phyloP scores from a whole-genome alignment of 2,329 filamentous ascomycete species.

The Phyllosticta citriasiana region DNA sequence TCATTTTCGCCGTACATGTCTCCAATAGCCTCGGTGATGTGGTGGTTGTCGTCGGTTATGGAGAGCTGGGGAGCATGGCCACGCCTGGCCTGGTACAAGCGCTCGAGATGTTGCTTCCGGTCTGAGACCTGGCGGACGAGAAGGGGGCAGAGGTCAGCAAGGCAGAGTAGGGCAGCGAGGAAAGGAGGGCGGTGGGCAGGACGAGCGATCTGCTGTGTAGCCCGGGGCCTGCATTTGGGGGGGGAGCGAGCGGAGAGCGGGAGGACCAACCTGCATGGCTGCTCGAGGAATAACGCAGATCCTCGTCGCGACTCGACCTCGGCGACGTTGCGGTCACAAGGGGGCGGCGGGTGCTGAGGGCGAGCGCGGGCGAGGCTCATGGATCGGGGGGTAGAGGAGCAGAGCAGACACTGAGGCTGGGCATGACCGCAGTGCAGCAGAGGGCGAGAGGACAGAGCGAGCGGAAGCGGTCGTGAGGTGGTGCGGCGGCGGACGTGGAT shows the following conservation, averaged over 20 bases:
- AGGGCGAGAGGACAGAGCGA: slow-evolving; percentile 1
- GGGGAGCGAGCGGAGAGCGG: slow-evolving; percentile 2
- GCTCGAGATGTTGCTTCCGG: slow-evolving; percentile 37
- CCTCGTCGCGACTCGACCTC: slow-evolving; percentile 15
- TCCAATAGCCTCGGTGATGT: slow-evolving; percentile 89
- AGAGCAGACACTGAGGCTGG: slow-evolving; percentile 1
- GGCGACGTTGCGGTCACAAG: slow-evolving; percentile 12
- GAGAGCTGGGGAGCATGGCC: slow-evolving; percentile 53
- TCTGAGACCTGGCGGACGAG: slow-evolving; percentile 24
- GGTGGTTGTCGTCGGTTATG: slow-evolving; percentile 82
- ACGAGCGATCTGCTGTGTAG: slow-evolving; percentile 8
- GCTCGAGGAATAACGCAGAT: slow-evolving; percentile 15
- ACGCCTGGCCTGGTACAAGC: slow-evolving; percentile 41
- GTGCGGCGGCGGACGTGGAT: background rate
- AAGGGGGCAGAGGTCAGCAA: slow-evolving; percentile 21
- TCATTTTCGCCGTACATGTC: slow-evolving; percentile 78
- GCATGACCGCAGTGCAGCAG: slow-evolving; percentile 6
- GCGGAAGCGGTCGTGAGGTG: background rate
- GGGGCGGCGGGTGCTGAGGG: slow-evolving; percentile 10
- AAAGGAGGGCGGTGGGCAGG: slow-evolving; percentile 4
- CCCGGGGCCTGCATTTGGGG: slow-evolving; percentile 8
- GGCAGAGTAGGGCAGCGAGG: background rate
- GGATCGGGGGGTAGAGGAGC: slow-evolving; percentile 10
- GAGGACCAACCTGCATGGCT: slow-evolving; percentile 18
- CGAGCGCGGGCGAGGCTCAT: slow-evolving; percentile 11